phyloP scores from a whole-genome alignment of 495 filamentous ascomycete genomes.

The Trichoderma virens region DNA sequence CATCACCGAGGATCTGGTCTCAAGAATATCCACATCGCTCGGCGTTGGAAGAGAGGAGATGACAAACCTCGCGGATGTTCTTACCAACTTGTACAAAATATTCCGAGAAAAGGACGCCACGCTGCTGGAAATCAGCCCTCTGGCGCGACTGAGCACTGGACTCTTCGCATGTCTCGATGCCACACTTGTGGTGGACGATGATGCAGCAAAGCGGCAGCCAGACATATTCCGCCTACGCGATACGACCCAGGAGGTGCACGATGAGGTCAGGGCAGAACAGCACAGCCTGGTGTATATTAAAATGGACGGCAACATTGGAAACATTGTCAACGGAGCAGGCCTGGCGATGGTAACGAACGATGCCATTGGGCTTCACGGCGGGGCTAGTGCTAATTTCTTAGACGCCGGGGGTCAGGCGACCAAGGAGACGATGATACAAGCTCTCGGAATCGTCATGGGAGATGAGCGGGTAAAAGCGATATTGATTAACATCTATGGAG shows the following conservation, averaged over 20 bases:
- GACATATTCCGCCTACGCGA: conserved; percentile 55
- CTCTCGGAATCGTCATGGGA: conserved; percentile 62
- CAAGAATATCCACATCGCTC: not conserved
- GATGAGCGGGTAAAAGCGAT: conserved; percentile 65
- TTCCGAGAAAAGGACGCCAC: conserved; percentile 31
- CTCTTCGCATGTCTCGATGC: conserved; percentile 26
- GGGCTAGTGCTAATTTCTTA: conserved; percentile 70
- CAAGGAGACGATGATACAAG: conserved; percentile 69
- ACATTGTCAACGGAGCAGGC: conserved; percentile 79
- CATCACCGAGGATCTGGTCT: not conserved
- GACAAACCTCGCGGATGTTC: conserved; percentile 24
- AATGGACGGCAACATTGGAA: conserved; percentile 55
- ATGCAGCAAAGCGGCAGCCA: conserved; percentile 61
- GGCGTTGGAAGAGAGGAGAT: conserved; percentile 6
- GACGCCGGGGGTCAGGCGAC: conserved; percentile 91
- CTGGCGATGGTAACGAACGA: conserved; percentile 92
- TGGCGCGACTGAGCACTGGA: conserved; percentile 23
- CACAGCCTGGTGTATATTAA: conserved; percentile 69
- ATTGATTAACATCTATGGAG: conserved; percentile 90
- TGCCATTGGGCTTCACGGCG: conserved; percentile 57
- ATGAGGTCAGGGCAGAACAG: conserved; percentile 59
- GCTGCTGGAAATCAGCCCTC: conserved; percentile 28
- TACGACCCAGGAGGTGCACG: conserved; percentile 39
- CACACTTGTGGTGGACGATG: conserved; percentile 69
- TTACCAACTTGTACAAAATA: conserved; percentile 22